phyloP scores from a whole-genome alignment of 768 basidiomycete species.

The Mycena metata region DNA sequence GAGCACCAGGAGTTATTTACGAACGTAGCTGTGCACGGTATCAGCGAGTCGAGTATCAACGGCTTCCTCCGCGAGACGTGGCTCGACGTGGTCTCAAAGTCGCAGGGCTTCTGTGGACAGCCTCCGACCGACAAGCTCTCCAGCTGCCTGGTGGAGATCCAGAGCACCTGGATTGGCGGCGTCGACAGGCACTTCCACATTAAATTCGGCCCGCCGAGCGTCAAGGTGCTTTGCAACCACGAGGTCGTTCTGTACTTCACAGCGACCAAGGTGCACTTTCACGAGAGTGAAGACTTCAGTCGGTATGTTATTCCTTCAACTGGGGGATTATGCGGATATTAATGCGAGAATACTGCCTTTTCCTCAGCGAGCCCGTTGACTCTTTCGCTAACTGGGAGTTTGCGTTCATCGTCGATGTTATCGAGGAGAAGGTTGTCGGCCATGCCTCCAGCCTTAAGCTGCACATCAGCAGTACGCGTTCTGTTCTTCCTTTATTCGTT shows the following conservation, averaged over 20 bases:
- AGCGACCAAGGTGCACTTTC: constrained; percentile 26
- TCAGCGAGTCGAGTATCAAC: constrained; percentile 37
- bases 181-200: constrained; percentile 40
- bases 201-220: constrained; percentile 37
- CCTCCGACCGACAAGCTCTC: constrained; percentile 19
- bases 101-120: constrained; percentile 27
- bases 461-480: constrained; percentile 33
- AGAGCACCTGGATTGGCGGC: constrained; percentile 36
- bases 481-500: neutral
- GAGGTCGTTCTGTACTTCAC: constrained; percentile 40
- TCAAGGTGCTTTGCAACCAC: constrained; percentile 38
- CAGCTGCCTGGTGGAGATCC: constrained; percentile 34
- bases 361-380: constrained; percentile 1
- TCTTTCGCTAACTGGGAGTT: constrained; percentile 31
- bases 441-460: constrained; percentile 25
- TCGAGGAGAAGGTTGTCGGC: constrained; percentile 29
- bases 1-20: constrained; percentile 23
- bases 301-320: neutral
- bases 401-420: constrained; percentile 36
- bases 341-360: constrained; percentile 11
- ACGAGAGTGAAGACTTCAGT: constrained; percentile 12
- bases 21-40: constrained; percentile 30
- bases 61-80: constrained; percentile 11
- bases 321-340: neutral
- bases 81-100: neutral